These are phyloP conservation scores for Delonix regia DNA, from an alignment of 306 rosid genomes.

Conservation along the genomic window DNA sequence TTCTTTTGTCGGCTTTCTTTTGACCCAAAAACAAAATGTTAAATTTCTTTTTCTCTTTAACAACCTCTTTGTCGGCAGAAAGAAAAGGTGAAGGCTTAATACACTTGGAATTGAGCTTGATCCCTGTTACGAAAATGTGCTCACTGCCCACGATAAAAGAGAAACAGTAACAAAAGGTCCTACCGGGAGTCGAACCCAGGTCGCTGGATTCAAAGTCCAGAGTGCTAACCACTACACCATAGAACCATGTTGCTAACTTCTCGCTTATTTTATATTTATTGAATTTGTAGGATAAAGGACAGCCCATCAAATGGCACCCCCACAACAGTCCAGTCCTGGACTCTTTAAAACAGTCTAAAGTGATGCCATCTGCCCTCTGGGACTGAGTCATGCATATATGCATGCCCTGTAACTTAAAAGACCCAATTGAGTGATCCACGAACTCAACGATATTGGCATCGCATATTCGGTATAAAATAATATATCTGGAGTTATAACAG, in stretches of 20 bases:
- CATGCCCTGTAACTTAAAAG: too few relatives aligned
- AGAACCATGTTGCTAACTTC: constrained; percentile 31
- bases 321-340: too few relatives aligned
- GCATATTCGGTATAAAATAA: too few relatives aligned
- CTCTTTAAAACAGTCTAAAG: too few relatives aligned
- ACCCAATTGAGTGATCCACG: too few relatives aligned
- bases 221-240: constrained; percentile 68
- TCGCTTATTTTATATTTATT: too few relatives aligned
- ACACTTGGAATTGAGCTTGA: not conserved
- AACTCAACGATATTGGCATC: too few relatives aligned
- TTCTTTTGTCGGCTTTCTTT: not conserved
- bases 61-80: not conserved
- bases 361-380: too few relatives aligned
- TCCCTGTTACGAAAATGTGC: not conserved
- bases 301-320: too few relatives aligned
- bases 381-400: too few relatives aligned
- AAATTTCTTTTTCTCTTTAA: not conserved
- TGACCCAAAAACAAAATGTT: not conserved
- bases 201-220: constrained; percentile 60
- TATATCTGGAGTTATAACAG: too few relatives aligned
- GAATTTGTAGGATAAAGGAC: too few relatives aligned
- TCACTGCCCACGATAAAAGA: not conserved
- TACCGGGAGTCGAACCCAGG: constrained; percentile 62
- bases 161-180: constrained; percentile 34
- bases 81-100: not conserved